Evolutionary conservation across 1,139 yeast species (phyloP), one percentile per base, ranked within the genome.

Genomic region (Zygosaccharomyces sapae): DNA sequence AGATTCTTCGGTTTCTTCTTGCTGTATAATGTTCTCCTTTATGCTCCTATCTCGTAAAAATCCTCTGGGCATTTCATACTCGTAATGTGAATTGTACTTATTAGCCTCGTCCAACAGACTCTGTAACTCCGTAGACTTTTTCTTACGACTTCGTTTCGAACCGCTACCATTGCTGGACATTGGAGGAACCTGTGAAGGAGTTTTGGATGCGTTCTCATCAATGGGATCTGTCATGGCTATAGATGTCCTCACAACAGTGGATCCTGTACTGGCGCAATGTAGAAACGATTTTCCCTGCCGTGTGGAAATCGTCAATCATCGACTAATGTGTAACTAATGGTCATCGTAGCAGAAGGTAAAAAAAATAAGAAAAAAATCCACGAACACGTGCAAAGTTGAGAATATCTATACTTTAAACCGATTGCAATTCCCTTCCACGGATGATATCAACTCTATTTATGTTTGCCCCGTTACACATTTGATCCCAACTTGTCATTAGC

Each of bases 61-160:
- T 4, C 54, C 46, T 18, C 53, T 38, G 9, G 67, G 64, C 43
- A 59, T 45, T n/a, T 52, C 38, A 44, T 50, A 59, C 24, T 59
- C 67, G 34, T 59, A 59, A n/a, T 57, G 56, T 4, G 71, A 62
- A 27, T 65, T 60, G 46, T 68, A 71, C 65, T 70, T 70, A 40
- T 57, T 68, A 0, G 71, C 68, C 47, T 68, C 72, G 16, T 66
- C 66, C 2, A 69, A 43, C 31, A 72, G 53, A 19, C 48, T 43
- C 38, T 53, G 50, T 34, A 59, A 37, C 27, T 43, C 39, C 8
- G 20, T 33, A 9, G 45, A 42, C 13, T 27, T 38, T 29, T 39
- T 31, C 18, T 12, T 25, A n/a, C 33, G 31, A 24, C 33, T 29
- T 37, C 24, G 20, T 37, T 35, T 20, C 19, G 27, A 12, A 16